A percentile compares a stretch with the other conserved stretches of the same genome.
phyloP scores from a whole-genome alignment of 2,329 filamentous ascomycete genomes.

The Beauveria sp. region DNA sequence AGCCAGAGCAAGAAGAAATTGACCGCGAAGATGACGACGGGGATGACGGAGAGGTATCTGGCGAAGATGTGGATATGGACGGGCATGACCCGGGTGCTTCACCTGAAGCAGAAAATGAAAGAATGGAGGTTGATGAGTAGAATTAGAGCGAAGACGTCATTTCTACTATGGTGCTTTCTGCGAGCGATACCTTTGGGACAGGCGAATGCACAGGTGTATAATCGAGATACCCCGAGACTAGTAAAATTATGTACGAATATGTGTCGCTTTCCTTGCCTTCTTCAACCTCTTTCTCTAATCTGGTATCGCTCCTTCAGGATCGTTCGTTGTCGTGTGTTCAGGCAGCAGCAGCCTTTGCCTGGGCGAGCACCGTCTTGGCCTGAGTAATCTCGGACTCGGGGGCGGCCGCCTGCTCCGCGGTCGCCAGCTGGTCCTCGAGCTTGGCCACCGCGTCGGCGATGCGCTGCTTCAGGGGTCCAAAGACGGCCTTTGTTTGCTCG shows the following conservation, averaged over 20 bases:
- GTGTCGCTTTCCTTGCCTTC: background rate
- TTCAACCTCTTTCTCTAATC: background rate
- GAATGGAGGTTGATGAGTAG: conserved; percentile 57
- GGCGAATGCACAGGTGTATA: conserved; percentile 11
- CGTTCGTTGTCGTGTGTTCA: background rate
- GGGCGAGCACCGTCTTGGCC: conserved; percentile 46
- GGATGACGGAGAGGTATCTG: conserved; percentile 48
- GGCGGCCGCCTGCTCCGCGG: conserved; percentile 41
- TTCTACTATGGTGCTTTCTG: background rate
- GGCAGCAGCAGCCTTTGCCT: conserved; percentile 33
- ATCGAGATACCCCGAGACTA: conserved; percentile 15
- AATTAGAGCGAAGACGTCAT: conserved; percentile 9
- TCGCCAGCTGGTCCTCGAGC: conserved; percentile 69
- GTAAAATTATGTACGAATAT: background rate
- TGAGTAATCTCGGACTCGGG: conserved; percentile 43
- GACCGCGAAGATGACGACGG: conserved; percentile 27
- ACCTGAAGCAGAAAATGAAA: conserved; percentile 36
- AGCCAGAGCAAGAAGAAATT: conserved; percentile 14
- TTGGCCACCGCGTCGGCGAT: conserved; percentile 65
- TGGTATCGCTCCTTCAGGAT: conserved; percentile 15
- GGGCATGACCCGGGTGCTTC: background rate
- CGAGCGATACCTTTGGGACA: background rate
- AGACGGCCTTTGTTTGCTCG: conserved; percentile 81
- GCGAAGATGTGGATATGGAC: conserved; percentile 15
- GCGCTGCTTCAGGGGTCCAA: conserved; percentile 63